These are phyloP conservation scores for Schizochytrium sp. DNA, from an alignment of 108 stramenopile genomes.

Conservation along the genomic window DNA sequence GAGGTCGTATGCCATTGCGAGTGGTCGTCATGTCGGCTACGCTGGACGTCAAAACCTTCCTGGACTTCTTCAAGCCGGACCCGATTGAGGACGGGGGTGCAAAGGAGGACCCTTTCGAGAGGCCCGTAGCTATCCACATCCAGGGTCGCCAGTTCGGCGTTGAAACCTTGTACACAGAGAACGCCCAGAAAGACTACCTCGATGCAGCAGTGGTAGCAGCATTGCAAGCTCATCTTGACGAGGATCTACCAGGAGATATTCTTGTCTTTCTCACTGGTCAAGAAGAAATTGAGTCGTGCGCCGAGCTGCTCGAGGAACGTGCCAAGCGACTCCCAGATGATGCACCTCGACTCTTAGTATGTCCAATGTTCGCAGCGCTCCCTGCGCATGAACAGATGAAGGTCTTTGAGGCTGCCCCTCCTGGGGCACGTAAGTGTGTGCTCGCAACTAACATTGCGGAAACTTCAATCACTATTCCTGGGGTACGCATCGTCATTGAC, in stretches of 20 bases:
- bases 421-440: conserved; percentile 83
- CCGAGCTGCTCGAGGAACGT: conserved; percentile 82
- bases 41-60: conserved; percentile 88
- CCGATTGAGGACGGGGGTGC: not conserved
- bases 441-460: conserved; percentile 97
- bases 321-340: conserved; percentile 66
- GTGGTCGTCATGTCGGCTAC: conserved; percentile 98
- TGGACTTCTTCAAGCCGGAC: conserved; percentile 77
- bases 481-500: conserved; percentile 93
- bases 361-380: conserved; percentile 76
- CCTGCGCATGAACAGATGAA: conserved; percentile 78
- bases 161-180: conserved; percentile 82
- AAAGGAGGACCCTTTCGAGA: conserved; percentile 61
- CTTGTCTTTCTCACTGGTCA: conserved; percentile 97
- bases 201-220: conserved; percentile 76
- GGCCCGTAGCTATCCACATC: conserved; percentile 79
- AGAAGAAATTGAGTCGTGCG: conserved; percentile 84
- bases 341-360: conserved; percentile 67
- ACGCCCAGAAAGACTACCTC: conserved; percentile 79
- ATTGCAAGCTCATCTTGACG: conserved; percentile 32
- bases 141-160: conserved; percentile 90
- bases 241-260: conserved; percentile 76
- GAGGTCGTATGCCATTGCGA: conserved; percentile 74
- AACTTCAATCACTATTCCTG: conserved; percentile 94
- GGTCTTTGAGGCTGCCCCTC: conserved; percentile 69